Evolutionary conservation across 352 stramenopile species (phyloP), one percentile per base, ranked within the genome.

Genomic region (Phytophthora megakarya): DNA sequence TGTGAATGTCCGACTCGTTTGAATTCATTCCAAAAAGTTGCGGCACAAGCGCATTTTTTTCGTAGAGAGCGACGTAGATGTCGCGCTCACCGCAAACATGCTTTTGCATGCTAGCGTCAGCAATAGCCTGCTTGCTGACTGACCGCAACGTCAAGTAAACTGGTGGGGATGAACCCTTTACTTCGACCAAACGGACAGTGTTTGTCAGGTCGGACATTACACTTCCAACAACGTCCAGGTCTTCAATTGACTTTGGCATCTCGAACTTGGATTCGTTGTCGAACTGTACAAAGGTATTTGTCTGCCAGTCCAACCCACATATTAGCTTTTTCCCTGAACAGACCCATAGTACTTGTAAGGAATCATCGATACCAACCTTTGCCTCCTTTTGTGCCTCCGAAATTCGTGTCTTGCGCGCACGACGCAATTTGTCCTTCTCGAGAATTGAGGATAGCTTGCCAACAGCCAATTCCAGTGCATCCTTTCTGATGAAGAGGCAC

Each of bases 401-500:
- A 47, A 92, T 90, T 22, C 78, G 71, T 12, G 85, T 67, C 52
- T 93, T 93, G 13, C 86, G 84, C 9, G 70, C 71, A 23, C 81
- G 70, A 32, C 86, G 84, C n/a, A 88, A 77, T 56, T 93, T 93
- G 61, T 95, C 82, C 51, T 93, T 93, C 21, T 93, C 85, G 12
- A 93, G 60, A 52, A 95, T 86, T 10, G 79, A 80, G 18, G 81
- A 89, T 11, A 95, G 51, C 47, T 92, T 92, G 10, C 86, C 86
- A 21, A 95, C 76, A 15, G 80, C 73, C 28, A 85, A 66, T 52
- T 95, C 86, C 5, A 95, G 71, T 26, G 77, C 79, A 49, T 91
- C 78, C 43, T 86, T 89, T 63, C 80, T 87, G 60, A 95, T 93
- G 63, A 92, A 95, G 16, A 95, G 78, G 39, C 86, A 95, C 62